Percentiles rank a stretch among this genome's conserved stretches.
These are phyloP conservation scores for Mortierella antarctica DNA, from an alignment of 192 early-diverging fungal species.

Conservation along the genomic window DNA sequence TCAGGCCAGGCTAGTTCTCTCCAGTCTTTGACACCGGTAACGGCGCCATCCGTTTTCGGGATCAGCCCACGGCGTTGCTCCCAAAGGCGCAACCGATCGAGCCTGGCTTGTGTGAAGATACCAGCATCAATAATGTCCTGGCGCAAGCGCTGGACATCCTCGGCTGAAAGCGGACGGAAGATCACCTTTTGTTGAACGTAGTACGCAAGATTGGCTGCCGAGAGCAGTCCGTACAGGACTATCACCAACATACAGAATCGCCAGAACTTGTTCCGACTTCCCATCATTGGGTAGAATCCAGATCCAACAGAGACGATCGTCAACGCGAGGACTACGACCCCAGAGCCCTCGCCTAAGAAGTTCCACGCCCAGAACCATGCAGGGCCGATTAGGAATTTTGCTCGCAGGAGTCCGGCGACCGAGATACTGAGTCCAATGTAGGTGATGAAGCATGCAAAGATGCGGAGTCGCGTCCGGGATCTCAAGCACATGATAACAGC, in stretches of 20 bases:
- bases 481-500: conserved; percentile 24
- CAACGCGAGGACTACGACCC: conserved; percentile 12
- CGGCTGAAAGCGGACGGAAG: not conserved
- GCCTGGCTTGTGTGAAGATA: not conserved
- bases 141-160: conserved; percentile 8
- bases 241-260: conserved; percentile 6
- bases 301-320: conserved; percentile 34
- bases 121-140: conserved; percentile 1
- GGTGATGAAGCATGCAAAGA: conserved; percentile 21
- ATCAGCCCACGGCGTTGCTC: conserved; percentile 1
- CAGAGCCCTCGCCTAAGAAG: conserved; percentile 22
- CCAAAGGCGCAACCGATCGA: not conserved
- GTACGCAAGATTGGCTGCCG: conserved; percentile 4
- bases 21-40: conserved; percentile 11
- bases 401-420: conserved; percentile 15
- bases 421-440: conserved; percentile 33
- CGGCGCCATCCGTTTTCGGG: not conserved
- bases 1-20: conserved; percentile 11
- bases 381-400: not conserved
- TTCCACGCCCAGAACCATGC: conserved; percentile 46
- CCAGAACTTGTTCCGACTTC: conserved; percentile 14
- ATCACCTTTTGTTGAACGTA: conserved; percentile 21
- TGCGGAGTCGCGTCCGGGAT: conserved; percentile 24
- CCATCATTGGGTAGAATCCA: conserved; percentile 41
- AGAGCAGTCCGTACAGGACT: conserved; percentile 8